These are phyloP conservation scores for Raffaelea deltoideospora DNA, from an alignment of 2,329 filamentous ascomycete genomes.

Conservation along the genomic window DNA sequence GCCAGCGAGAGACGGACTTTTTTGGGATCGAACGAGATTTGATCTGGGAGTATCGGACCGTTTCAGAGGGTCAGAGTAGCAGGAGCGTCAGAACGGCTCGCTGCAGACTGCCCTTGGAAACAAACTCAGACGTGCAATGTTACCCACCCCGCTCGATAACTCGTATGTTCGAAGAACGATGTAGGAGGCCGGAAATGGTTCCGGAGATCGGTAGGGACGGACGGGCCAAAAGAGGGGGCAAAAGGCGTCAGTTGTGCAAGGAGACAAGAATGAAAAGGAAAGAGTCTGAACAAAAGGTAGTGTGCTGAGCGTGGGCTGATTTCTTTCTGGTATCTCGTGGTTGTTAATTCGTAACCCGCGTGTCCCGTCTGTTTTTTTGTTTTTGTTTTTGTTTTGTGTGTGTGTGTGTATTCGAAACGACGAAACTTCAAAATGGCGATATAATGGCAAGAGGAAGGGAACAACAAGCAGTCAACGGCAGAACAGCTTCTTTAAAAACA, in stretches of 20 bases:
- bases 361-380: no score
- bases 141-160: background rate
- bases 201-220: background rate
- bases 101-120: background rate
- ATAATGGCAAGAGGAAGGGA: background rate
- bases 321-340: background rate
- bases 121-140: background rate
- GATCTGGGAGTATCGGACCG: no score
- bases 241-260: background rate
- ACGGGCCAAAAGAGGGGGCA: background rate
- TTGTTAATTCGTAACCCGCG: no score
- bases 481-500: background rate
- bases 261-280: background rate
- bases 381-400: no score
- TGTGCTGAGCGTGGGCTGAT: background rate
- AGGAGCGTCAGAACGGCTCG: background rate
- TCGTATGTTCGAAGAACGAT: background rate
- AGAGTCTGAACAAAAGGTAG: background rate
- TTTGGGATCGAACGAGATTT: background rate
- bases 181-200: constrained; percentile 1
- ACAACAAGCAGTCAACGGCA: background rate
- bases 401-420: no score
- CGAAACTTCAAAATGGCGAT: background rate
- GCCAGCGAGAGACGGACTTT: background rate
- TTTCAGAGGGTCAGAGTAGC: background rate